phyloP scores from a whole-genome alignment of 805 yeast genomes.

The Lachancea meyersii region DNA sequence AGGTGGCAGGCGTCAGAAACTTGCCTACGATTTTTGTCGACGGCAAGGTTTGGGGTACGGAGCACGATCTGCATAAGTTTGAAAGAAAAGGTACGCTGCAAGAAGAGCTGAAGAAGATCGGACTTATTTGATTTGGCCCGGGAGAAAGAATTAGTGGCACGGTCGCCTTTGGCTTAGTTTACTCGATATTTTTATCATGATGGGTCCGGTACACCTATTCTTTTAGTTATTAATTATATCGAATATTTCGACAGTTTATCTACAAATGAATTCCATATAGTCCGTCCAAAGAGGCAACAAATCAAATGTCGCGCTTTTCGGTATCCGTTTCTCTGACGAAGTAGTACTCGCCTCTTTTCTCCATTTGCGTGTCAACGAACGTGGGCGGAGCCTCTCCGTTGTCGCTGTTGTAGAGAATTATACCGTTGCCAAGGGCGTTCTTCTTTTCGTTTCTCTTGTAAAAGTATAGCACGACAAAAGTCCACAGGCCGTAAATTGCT shows the following conservation, averaged over 20 bases:
- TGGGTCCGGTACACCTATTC: no score
- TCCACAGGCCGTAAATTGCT: slow-evolving; percentile 42
- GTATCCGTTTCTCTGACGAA: slow-evolving; percentile 12
- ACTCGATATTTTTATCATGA: no score
- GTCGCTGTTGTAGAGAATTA: slow-evolving; percentile 40
- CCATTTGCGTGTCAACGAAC: slow-evolving; percentile 26
- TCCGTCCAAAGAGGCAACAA: no score
- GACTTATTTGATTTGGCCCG: slow-evolving; percentile 13
- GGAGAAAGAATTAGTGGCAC: no score
- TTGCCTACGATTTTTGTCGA: slow-evolving; percentile 31
- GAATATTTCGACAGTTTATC: no score
- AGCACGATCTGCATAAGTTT: slow-evolving; percentile 25
- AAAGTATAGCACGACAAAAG: slow-evolving; percentile 45
- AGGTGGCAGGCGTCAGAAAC: slow-evolving; percentile 30
- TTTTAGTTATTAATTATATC: no score
- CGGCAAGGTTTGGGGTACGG: slow-evolving; percentile 34
- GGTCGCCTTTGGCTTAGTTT: no score
- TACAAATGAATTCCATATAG: no score
- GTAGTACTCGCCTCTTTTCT: slow-evolving; percentile 27
- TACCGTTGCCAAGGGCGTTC: slow-evolving; percentile 43
- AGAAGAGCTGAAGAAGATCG: slow-evolving; percentile 25
- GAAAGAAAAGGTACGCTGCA: slow-evolving; percentile 24
- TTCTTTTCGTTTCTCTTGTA: slow-evolving; percentile 48
- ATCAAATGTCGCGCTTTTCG: no score
- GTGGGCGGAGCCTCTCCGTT: slow-evolving; percentile 27